Evolutionary conservation across 805 yeast genomes (phyloP), one percentile per base, ranked within the genome.

Genomic region (Grigorovia humatica): DNA sequence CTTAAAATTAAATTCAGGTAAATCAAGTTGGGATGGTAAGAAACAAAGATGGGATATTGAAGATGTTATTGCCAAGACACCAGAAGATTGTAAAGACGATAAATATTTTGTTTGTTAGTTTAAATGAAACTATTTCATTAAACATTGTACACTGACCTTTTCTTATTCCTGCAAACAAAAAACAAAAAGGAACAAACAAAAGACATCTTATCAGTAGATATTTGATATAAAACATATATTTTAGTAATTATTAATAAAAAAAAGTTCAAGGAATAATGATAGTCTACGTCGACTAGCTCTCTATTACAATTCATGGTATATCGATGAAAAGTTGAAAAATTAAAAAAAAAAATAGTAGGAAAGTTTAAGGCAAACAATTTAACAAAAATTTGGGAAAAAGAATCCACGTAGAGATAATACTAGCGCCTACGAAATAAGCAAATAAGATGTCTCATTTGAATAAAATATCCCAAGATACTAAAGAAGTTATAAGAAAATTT

Each of bases 31-130:
- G 42, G 80, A 78, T 48, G 90, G 89, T 4, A 78, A 78, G 49
- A 75, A 79, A 27, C 90, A 88, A 59, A 78, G 91, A 70, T 82
- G 88, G 90, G 69, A 81, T 45, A 74, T 87, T 50, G 88, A 87
- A 60, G 93, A 87, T 42, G 93, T 83, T 23, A 71, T 87, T 55
- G 82, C 76, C 47, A 77, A 77, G 42, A 85, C 89, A 46, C 88
- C 88, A 19, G 79, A 74, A 52, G 95, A 86, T 64, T 73, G 77
- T 57, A 69, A 67, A 51, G 70, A 72, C 46, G 68, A 72, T 46
- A 66, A 61, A 51, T 73, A 60, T 57, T 73, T 73, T 54, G 54
- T 57, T 43, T 58, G 58, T 43, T 62, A 52, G 41, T 9, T 32
- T 11, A n/a, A 12, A 9, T 13, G n/a, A 38, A 23, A 23, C 27